A percentile compares a stretch with the other conserved stretches of the same genome.
These are phyloP conservation scores for Cyberlindnera samutprakarnensis DNA, from an alignment of 805 yeast genomes.

Conservation along the genomic window DNA sequence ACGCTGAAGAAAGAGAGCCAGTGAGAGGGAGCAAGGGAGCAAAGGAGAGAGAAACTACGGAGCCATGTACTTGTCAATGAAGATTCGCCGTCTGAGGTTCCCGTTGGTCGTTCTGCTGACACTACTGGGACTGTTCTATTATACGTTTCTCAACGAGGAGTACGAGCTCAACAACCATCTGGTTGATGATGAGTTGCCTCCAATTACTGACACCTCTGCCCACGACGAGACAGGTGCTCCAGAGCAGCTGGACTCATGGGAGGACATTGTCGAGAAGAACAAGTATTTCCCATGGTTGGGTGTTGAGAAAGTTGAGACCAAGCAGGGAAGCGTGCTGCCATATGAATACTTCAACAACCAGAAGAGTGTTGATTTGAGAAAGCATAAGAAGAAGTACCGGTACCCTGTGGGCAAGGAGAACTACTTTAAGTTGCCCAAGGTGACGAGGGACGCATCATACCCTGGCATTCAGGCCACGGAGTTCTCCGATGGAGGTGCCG, in stretches of 20 bases:
- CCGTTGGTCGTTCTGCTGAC: slow-evolving; percentile 10
- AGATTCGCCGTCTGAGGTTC: slow-evolving; percentile 15
- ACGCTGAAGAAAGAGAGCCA: too few relatives aligned
- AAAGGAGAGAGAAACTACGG: too few relatives aligned
- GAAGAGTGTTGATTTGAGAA: slow-evolving; percentile 13
- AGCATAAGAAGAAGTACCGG: slow-evolving; percentile 13
- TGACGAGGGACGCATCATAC: slow-evolving; percentile 12
- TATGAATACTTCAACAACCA: slow-evolving; percentile 17
- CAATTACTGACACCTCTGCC: slow-evolving; percentile 10
- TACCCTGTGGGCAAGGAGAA: slow-evolving; percentile 20
- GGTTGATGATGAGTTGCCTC: slow-evolving; percentile 20
- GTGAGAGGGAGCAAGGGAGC: too few relatives aligned
- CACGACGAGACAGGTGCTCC: background rate
- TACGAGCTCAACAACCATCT: slow-evolving; percentile 17
- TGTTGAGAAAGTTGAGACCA: slow-evolving; percentile 11
- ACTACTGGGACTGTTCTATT: slow-evolving; percentile 18
- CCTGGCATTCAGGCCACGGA: slow-evolving; percentile 23
- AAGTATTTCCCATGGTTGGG: slow-evolving; percentile 31
- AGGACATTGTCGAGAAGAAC: slow-evolving; percentile 26
- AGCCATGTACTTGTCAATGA: too few relatives aligned
- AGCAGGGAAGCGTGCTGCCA: slow-evolving; percentile 8
- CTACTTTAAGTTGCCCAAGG: slow-evolving; percentile 15
- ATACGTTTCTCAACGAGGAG: slow-evolving; percentile 21
- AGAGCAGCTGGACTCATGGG: slow-evolving; percentile 6
- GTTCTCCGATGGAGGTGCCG: slow-evolving; percentile 24